Base-by-base conservation (phyloP, 2,329 filamentous ascomycete species). In the Pseudocercospora crystallina region DNA sequence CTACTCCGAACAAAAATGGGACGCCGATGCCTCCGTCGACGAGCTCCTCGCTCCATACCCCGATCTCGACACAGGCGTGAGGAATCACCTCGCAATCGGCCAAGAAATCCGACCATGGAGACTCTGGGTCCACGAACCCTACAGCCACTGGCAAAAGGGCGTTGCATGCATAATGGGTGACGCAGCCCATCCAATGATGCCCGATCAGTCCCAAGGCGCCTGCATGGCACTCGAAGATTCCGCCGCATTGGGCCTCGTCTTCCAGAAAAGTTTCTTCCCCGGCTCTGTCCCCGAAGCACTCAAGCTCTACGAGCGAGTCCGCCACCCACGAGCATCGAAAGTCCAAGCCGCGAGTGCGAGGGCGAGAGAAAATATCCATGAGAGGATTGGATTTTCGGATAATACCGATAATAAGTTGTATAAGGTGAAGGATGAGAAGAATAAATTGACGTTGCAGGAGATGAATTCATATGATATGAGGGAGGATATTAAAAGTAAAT, bases 181-280 rank as follows among this genome's bases (percentile, higher is more conserved):
- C 62, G 84, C 85, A 8, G 83, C 76, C 2, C 83, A 86, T 60
- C 84, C 84, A 2, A 76, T 79, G 71, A 61, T 86, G 79, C 83
- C 84, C 1, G 78, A 87, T 61, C 84, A 87, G 63, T 83, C 80
- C 49, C 84, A 88, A 65, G 84, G 84, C 3, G 83, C 83, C 0
- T 85, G 82, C 58, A 84, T 84, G 81, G 82, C 83, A 0, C 84
- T 86, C 38, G 83, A 86, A 63, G 83, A 86, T 53, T 81, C 82
- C 0, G 83, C 80, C 0, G 81, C 81, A 0, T 65, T 87, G 0
- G 83, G 83, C 0, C 80, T 86, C 12, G 51, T 86, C 0, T 86
- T 87, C 63, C 76, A 69, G 64, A 68, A 69, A 45, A 59, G 68
- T 0, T 69, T 76, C 54, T 79, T 75, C 58, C 50, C 62, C 0